These are phyloP conservation scores for Dactylonectria macrodidyma DNA, from an alignment of 2,329 filamentous ascomycete genomes.

Conservation along the genomic window DNA sequence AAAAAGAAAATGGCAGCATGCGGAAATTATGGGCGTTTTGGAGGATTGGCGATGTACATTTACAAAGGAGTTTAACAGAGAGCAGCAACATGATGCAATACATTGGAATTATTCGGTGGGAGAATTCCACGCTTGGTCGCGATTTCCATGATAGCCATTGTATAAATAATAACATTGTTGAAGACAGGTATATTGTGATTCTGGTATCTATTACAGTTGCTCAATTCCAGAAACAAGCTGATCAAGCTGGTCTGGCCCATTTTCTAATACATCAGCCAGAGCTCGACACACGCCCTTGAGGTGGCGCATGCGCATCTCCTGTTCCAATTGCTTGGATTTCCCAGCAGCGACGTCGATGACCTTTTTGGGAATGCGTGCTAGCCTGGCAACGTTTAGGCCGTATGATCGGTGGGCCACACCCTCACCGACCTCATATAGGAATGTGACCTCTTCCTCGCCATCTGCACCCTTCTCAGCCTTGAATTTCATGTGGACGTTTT, in stretches of 20 bases:
- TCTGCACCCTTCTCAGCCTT: constrained; percentile 59
- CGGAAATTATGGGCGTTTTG: constrained; percentile 23
- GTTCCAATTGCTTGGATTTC: constrained; percentile 87
- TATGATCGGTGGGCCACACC: constrained; percentile 96
- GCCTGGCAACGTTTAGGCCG: constrained; percentile 90
- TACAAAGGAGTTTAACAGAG: constrained; percentile 8
- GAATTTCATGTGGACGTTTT: constrained; percentile 97
- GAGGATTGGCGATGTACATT: constrained; percentile 19
- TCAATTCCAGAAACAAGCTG: constrained; percentile 71
- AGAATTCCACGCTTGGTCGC: constrained; percentile 1
- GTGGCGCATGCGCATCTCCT: constrained; percentile 75
- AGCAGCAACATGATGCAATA: constrained; percentile 6
- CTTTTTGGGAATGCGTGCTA: constrained; percentile 84
- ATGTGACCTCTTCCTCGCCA: constrained; percentile 86
- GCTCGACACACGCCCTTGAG: constrained; percentile 65
- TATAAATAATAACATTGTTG: neutral
- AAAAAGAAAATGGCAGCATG: neutral
- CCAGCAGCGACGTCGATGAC: constrained; percentile 85
- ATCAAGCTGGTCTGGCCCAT: constrained; percentile 62
- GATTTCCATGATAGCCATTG: constrained; percentile 11
- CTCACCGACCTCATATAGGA: constrained; percentile 92
- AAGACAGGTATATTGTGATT: neutral
- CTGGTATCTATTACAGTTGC: constrained; percentile 62
- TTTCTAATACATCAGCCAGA: constrained; percentile 59
- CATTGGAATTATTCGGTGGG: constrained; percentile 6